phyloP scores from a whole-genome alignment of 1,284 basidiomycete genomes.

The Coniferiporia weirii region DNA sequence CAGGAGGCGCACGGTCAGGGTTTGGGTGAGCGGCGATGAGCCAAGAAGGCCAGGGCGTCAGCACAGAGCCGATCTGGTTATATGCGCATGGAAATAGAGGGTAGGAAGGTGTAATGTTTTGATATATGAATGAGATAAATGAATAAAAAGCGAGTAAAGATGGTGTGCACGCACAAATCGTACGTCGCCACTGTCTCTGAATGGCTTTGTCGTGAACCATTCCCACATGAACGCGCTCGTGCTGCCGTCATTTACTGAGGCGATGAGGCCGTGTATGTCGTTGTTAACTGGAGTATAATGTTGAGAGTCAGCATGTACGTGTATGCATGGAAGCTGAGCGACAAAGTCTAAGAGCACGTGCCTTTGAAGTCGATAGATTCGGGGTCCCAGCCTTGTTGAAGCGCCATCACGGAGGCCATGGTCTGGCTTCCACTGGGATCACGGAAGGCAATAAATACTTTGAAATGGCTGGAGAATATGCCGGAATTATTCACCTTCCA shows the following conservation, averaged over 20 bases:
- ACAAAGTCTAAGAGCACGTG: conserved; percentile 24
- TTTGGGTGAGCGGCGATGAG: conserved; percentile 78
- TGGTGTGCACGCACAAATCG: conserved; percentile 58
- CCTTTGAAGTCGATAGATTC: conserved; percentile 73
- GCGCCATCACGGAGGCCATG: conserved; percentile 93
- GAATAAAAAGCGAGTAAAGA: not conserved
- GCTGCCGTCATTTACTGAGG: conserved; percentile 83
- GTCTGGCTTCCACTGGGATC: conserved; percentile 73
- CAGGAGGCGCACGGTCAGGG: conserved; percentile 45
- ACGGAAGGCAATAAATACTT: not conserved
- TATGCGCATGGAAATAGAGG: not conserved
- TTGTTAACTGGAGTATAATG: conserved; percentile 65
- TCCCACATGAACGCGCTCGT: conserved; percentile 92
- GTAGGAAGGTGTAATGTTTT: not conserved
- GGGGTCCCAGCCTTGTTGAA: conserved; percentile 80
- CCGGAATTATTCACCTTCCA: conserved; percentile 57
- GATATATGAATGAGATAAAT: not conserved
- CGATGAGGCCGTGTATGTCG: conserved; percentile 83
- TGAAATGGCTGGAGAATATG: not conserved
- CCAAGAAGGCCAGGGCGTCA: conserved; percentile 98
- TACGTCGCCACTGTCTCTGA: conserved; percentile 75
- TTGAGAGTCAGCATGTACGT: not conserved
- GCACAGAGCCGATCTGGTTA: conserved; percentile 74
- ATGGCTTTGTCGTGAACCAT: conserved; percentile 98
- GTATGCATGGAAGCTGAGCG: not conserved